phyloP scores from a whole-genome alignment of 1,284 basidiomycete genomes.

The Puccinia triticina region DNA sequence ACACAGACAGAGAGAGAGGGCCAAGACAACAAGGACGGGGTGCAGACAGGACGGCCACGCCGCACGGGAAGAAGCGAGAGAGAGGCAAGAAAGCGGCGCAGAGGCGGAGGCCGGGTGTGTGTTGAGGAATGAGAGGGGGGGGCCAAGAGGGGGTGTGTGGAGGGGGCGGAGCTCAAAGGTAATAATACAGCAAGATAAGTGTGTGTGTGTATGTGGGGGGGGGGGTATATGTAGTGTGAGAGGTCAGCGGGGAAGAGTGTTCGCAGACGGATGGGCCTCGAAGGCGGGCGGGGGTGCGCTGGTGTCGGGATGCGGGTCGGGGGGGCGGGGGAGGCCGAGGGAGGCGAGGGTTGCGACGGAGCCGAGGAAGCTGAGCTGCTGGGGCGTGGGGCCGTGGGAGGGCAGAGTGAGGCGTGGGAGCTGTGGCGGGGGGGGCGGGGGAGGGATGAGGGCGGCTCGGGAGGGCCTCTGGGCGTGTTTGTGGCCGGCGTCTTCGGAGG shows the following conservation, averaged over 20 bases:
- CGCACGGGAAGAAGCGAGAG: too few species aligned
- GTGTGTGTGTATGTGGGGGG: not conserved
- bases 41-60: too few species aligned
- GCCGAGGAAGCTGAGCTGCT: constrained; percentile 1
- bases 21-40: too few species aligned
- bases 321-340: not conserved
- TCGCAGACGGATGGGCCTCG: not conserved
- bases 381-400: not conserved
- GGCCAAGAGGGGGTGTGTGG: too few species aligned
- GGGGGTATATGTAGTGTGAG: not conserved
- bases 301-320: not conserved
- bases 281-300: not conserved
- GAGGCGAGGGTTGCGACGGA: not conserved
- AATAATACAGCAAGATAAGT: not conserved
- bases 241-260: not conserved
- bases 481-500: not conserved
- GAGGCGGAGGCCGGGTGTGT: too few species aligned
- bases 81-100: too few species aligned
- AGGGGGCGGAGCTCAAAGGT: too few species aligned
- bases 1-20: too few species aligned
- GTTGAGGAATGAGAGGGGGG: too few species aligned
- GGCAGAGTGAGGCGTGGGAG: not conserved
- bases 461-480: not conserved
- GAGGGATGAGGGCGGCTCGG: not conserved
- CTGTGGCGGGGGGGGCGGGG: too few species aligned